Conservation (phyloP, 768 basidiomycete genomes). For the Boletus rubescentipes region DNA sequence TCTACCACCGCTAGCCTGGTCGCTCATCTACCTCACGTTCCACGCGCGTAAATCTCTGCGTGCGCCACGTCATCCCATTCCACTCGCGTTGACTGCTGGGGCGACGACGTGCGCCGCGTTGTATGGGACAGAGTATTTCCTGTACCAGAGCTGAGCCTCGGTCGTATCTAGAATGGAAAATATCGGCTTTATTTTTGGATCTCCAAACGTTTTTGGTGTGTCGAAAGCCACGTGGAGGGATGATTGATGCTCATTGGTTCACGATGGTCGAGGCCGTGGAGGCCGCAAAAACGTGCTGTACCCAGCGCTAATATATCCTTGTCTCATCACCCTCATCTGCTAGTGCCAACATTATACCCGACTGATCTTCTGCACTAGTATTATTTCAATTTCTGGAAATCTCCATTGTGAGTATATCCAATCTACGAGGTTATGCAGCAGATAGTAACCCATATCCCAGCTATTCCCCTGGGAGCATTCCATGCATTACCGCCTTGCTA, state of each 20-base stretch:
- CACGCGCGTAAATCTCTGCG: conserved; percentile 35
- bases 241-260: not conserved
- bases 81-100: conserved; percentile 35
- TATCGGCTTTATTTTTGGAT: no score
- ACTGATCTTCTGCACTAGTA: no score
- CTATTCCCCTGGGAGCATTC: not conserved
- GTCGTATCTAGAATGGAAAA: not conserved
- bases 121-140: conserved; percentile 30
- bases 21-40: conserved; percentile 44
- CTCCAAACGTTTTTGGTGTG: no score
- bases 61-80: conserved; percentile 31
- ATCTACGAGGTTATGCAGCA: not conserved
- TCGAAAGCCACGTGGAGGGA: not conserved
- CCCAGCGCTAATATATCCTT: no score
- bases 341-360: no score
- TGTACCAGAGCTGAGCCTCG: conserved; percentile 25
- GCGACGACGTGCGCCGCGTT: conserved; percentile 28
- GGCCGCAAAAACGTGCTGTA: no score
- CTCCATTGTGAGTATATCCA: not conserved
- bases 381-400: not conserved
- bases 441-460: not conserved
- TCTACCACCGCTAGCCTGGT: no score
- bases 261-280: no score
- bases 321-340: no score
- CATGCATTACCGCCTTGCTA: not conserved